A percentile compares a stretch with the other conserved stretches of the same genome.
Evolutionary conservation across 192 early-diverging fungal genomes (phyloP).

Genomic region (Glomus cerebriforme): DNA sequence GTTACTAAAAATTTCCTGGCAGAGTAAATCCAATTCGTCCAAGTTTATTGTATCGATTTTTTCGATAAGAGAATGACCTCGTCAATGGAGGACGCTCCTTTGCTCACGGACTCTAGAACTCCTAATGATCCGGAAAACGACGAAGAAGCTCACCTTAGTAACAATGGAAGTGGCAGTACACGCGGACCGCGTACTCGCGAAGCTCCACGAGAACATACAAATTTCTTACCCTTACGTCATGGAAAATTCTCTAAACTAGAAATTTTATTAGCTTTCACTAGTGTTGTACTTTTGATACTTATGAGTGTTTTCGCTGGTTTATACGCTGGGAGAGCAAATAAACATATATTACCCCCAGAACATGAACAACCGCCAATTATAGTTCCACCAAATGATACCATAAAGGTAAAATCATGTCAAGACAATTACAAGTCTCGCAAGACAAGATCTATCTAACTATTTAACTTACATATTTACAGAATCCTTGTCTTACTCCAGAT

Average conservation of each 20-base stretch:
- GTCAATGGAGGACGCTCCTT: not conserved
- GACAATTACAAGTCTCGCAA: not conserved
- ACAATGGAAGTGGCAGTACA: not conserved
- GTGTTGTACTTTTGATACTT: conserved; percentile 9
- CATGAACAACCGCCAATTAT: not conserved
- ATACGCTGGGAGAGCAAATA: conserved; percentile 25
- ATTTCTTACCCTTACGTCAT: not conserved
- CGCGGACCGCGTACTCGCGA: not conserved
- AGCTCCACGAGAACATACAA: conserved; percentile 4
- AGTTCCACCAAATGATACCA: not conserved
- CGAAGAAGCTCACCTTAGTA: not conserved
- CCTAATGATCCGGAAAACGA: conserved; percentile 15
- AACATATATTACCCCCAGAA: not conserved
- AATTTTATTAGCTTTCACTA: conserved; percentile 1
- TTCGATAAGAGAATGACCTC: conserved; percentile 4
- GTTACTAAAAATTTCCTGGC: too few species aligned
- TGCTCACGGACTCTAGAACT: not conserved
- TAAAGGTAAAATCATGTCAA: not conserved
- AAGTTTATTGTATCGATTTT: not conserved
- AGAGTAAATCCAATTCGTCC: not conserved
- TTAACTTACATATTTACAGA: conserved; percentile 25
- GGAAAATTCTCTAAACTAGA: conserved; percentile 17
- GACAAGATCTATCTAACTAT: not conserved
- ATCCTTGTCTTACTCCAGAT: conserved; percentile 52
- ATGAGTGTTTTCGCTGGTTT: conserved; percentile 29